Conservation (phyloP, 75 land plant species). For the Pseudotsuga menziesii region DNA sequence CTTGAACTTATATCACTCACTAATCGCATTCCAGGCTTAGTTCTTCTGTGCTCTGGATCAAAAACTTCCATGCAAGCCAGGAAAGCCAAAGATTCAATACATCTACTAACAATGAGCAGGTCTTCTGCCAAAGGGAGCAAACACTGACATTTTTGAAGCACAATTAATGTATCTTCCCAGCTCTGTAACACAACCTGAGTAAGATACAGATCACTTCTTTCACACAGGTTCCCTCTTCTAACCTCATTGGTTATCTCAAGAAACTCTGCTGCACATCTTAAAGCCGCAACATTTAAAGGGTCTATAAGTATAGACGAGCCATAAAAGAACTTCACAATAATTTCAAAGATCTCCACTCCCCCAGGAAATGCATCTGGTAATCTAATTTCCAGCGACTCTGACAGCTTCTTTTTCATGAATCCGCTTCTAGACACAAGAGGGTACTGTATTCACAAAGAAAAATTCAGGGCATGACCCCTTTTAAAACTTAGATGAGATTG, state of each 20-base stretch:
- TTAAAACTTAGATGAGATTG: no score
- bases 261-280: conserved; percentile 79
- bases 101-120: conserved; percentile 69
- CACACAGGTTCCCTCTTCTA: conserved; percentile 54
- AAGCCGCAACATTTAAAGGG: conserved; percentile 63
- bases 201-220: conserved; percentile 60
- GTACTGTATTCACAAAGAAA: conserved; percentile 28
- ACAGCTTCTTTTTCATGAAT: conserved; percentile 43
- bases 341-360: conserved; percentile 66
- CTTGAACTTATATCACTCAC: conserved; percentile 28
- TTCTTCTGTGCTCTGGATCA: conserved; percentile 59
- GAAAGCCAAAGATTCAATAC: conserved; percentile 84
- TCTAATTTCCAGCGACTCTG: conserved; percentile 33
- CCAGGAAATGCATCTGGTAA: conserved; percentile 63
- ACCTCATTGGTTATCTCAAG: conserved; percentile 76
- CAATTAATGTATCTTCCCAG: conserved; percentile 81
- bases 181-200: conserved; percentile 77
- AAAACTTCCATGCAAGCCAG: conserved; percentile 93
- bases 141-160: conserved; percentile 57
- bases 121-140: conserved; percentile 70
- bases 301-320: conserved; percentile 49
- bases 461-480: not conserved
- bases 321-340: conserved; percentile 63
- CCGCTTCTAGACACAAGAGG: conserved; percentile 69
- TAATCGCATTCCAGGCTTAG: conserved; percentile 28